Base-by-base conservation (phyloP, 208 protist genomes). In the Strigomonas culicis region DNA sequence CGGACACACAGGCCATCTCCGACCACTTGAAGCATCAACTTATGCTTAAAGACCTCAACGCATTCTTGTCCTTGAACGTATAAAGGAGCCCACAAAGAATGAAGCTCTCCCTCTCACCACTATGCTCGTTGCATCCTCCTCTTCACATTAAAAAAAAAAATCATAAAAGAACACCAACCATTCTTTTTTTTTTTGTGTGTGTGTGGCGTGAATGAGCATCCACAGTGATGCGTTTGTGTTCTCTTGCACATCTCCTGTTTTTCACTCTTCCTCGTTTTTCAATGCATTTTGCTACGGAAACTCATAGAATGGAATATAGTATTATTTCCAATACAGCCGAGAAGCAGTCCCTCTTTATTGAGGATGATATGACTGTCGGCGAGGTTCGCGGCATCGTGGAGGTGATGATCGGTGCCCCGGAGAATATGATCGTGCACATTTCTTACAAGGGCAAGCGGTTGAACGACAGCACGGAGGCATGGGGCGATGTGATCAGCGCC, bases 331-430 rank as follows among this genome's bases (percentile, higher is more conserved):
- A 83, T 64, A 66, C 75, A 17, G 59, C 73, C 7, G 78, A 90
- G n/a, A 86, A 85, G 72, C 19, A 66, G 31, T 65, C 75, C 27
- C 74, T 91, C 8, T 77, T 80, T 47, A 80, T 94, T 46, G 86
- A 91, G 32, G 81, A 85, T 47, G 79, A 82, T 15, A 88, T 90
- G 84, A 82, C 77, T 0, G 77, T 92, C 19, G 85, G 66, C 0
- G 89, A 95, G 25, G 83, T 92, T n/a, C 80, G 80, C 21, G 77
- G 74, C 1, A 49, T 95, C 17, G 67, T 89, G 24, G 59, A 51
- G 13, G 79, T 72, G 11, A 86, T 95, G 80, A 60, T 94, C 1
- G 77, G 77, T 46, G 62, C 68, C 25, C 63, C 68, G 2, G 75
- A 85, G 11, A 59, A 74, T 21, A 69, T 74, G 7, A 28, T 72